Evolutionary conservation across 2,329 filamentous ascomycete genomes (phyloP).

Genomic region (Neobulgaria alba): DNA sequence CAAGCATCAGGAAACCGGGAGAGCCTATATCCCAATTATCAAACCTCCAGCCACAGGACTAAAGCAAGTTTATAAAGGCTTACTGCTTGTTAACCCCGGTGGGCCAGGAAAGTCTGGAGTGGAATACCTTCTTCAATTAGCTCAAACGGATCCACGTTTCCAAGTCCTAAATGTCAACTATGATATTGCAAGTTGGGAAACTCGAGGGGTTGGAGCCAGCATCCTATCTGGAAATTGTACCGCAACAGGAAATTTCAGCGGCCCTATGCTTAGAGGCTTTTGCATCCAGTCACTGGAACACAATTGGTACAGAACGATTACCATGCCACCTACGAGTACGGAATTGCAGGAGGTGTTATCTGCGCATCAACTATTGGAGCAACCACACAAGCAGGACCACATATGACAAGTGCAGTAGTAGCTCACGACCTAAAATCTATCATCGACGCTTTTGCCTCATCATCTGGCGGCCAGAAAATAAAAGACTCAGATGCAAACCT

Average conservation of each 20-base stretch:
- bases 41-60: slow-evolving; percentile 9
- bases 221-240: slow-evolving; percentile 12
- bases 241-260: slow-evolving; percentile 16
- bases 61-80: slow-evolving; percentile 9
- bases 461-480: neutral
- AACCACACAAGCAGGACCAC: slow-evolving; percentile 1
- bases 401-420: slow-evolving; percentile 2
- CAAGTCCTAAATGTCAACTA: slow-evolving; percentile 37
- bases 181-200: slow-evolving; percentile 43
- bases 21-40: slow-evolving; percentile 11
- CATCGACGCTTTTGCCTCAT: slow-evolving; percentile 20
- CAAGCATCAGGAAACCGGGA: slow-evolving; percentile 1
- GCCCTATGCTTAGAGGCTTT: too few relatives aligned
- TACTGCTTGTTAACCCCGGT: slow-evolving; percentile 15
- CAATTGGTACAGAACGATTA: neutral
- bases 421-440: slow-evolving; percentile 4
- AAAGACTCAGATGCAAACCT: neutral
- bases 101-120: slow-evolving; percentile 17
- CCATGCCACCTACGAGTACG: neutral
- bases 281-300: too few relatives aligned
- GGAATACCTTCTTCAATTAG: neutral
- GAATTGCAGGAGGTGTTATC: slow-evolving; percentile 33
- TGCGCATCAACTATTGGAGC: slow-evolving; percentile 30
- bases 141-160: too few relatives aligned
- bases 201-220: slow-evolving; percentile 32